Evolutionary conservation across 2,329 filamentous ascomycete genomes (phyloP).

Genomic region (Kalmusia sp.): DNA sequence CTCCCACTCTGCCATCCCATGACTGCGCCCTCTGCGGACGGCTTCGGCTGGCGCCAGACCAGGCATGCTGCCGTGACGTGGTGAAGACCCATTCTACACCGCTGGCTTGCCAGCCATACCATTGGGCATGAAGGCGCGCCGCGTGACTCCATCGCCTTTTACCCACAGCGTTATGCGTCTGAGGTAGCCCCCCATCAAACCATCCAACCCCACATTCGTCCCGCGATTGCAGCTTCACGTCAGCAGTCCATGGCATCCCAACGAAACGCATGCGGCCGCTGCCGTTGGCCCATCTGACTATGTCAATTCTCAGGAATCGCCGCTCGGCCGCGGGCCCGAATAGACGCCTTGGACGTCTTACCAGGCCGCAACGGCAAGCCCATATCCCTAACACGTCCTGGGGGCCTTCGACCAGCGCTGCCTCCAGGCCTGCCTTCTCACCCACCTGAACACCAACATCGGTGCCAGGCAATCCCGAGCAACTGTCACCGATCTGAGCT

Average conservation of each 20-base stretch:
- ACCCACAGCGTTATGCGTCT: conserved; percentile 7
- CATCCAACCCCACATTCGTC: conserved; percentile 13
- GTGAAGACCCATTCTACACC: not conserved
- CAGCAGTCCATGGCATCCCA: conserved; percentile 10
- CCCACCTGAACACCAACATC: conserved; percentile 6
- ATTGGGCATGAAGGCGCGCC: not conserved
- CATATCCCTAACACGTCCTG: not conserved
- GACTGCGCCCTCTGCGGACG: not conserved
- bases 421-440: not conserved
- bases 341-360: not conserved
- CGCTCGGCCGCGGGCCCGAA: conserved; percentile 3
- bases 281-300: not conserved
- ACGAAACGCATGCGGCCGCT: conserved; percentile 2
- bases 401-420: not conserved
- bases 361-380: not conserved
- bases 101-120: conserved; percentile 3
- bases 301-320: not conserved
- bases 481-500: conserved; percentile 10
- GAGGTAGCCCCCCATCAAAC: conserved; percentile 8
- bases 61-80: conserved; percentile 11
- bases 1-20: not conserved
- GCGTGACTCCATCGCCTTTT: conserved; percentile 11
- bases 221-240: conserved; percentile 1
- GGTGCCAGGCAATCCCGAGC: not conserved
- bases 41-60: conserved; percentile 6